Evolutionary conservation across 179 eudicot species (phyloP).

Genomic region (Pouteria campechiana): DNA sequence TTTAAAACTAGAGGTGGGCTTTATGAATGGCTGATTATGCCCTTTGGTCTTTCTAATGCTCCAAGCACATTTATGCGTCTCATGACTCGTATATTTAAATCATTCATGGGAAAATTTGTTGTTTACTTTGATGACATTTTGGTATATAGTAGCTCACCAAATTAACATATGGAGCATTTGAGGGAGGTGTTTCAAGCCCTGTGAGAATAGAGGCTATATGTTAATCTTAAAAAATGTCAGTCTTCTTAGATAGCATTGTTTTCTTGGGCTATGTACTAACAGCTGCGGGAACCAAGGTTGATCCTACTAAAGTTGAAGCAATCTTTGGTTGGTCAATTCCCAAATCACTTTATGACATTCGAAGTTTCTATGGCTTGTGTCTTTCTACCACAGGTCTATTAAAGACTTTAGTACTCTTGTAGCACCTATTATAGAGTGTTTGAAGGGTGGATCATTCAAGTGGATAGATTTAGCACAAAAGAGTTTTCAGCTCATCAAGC

Average conservation of each 20-base stretch:
- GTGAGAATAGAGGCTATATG: too few species aligned
- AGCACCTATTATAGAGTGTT: not conserved
- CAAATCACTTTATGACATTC: not conserved
- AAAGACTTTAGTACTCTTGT: not conserved
- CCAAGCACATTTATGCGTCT: not conserved
- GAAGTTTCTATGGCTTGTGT: not conserved
- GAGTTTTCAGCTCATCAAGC: not conserved
- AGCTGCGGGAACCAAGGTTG: not conserved
- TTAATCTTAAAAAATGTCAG: too few species aligned
- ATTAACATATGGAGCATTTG: not conserved
- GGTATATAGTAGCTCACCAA: too few species aligned
- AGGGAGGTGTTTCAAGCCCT: not conserved
- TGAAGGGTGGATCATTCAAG: not conserved
- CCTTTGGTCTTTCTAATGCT: not conserved
- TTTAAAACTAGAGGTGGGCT: not conserved
- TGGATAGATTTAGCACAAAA: not conserved
- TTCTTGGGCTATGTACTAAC: not conserved
- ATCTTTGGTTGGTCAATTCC: not conserved
- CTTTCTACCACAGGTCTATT: not conserved
- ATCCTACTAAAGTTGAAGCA: not conserved
- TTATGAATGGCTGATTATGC: conserved; percentile 1
- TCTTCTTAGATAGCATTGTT: not conserved
- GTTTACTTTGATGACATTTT: too few species aligned
- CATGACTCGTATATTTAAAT: too few species aligned
- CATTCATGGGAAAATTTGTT: too few species aligned